Base-by-base conservation (phyloP, 2,329 filamentous ascomycete genomes). In the Tolypocladium endophyticum region DNA sequence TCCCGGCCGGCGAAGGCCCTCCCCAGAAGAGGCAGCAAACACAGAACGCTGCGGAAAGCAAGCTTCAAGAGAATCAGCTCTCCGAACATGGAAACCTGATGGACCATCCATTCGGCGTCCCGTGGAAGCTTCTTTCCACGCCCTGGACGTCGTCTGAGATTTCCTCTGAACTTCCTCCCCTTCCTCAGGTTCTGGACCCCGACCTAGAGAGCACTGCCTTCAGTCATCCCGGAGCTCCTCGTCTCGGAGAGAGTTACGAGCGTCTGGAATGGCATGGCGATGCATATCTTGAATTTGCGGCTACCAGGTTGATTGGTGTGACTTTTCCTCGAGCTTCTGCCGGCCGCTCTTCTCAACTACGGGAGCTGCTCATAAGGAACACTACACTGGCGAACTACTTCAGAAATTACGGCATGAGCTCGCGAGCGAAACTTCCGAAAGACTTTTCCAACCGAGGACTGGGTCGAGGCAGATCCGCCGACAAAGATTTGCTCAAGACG, bases 221-320 rank as follows among this genome's bases (percentile, higher is more conserved):
- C 67, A 90, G 82, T 1, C 90, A 93, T 66, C 75, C 80, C 1
- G 85, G 83, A 1, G 69, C 77, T 58, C 50, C 39, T 33, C 67
- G 67, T 4, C 35, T 59, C 4, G 62, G 60, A 1, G 65, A 68
- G 33, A 73, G 72, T 67, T 97, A 97, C 72, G 92, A 97, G 68
- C 83, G 85, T 23, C 83, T 97, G 8, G 93, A 97, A 73, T 92
- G 93, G 76, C 79, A 96, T 9, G 93, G 93, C 8, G 93, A 97
- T 70, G 88, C 90, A 25, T 93, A 93, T 66, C 78, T 96, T 57
- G 89, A 95, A 68, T 75, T 92, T 57, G 85, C 92, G 55, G 84
- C 92, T 7, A 87, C 89, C 0, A 82, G 85, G 23, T 79, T 95
- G 57, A 88, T 97, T 61, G 90, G 85, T 72, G 77, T 85, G 60